A percentile compares a stretch with the other conserved stretches of the same genome.
These are phyloP conservation scores for Pyrenophora graminea DNA, from an alignment of 2,329 filamentous ascomycete species.

Conservation along the genomic window DNA sequence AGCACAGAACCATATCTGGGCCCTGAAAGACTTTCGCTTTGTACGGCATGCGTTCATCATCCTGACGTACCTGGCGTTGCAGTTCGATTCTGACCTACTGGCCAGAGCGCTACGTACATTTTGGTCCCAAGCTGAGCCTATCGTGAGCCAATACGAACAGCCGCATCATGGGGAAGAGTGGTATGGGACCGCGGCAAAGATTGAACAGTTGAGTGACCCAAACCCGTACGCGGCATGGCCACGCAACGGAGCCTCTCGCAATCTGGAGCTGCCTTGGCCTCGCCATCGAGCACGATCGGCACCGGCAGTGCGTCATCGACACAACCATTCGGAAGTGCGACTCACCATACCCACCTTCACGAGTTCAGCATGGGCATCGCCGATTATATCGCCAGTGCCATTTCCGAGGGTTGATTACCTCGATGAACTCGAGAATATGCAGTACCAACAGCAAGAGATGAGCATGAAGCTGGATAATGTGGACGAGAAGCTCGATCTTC, in stretches of 20 bases:
- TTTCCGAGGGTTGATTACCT: not conserved
- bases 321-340: not conserved
- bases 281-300: not conserved
- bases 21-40: not conserved
- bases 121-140: not conserved
- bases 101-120: not conserved
- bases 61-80: not conserved
- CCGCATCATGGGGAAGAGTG: not conserved
- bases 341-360: not conserved
- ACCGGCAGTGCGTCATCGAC: slow-evolving; percentile 1
- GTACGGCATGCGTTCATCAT: not conserved
- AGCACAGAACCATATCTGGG: not conserved
- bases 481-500: not conserved
- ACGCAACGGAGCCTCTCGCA: not conserved
- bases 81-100: not conserved
- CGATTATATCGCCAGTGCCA: not conserved
- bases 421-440: not conserved
- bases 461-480: not conserved
- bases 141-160: not conserved
- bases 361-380: not conserved
- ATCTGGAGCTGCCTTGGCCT: not conserved
- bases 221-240: not conserved
- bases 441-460: slow-evolving; percentile 2
- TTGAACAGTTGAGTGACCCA: not conserved
- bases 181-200: not conserved